phyloP scores from a whole-genome alignment of 768 basidiomycete genomes.

The Coprinopsis marcescibilis region DNA sequence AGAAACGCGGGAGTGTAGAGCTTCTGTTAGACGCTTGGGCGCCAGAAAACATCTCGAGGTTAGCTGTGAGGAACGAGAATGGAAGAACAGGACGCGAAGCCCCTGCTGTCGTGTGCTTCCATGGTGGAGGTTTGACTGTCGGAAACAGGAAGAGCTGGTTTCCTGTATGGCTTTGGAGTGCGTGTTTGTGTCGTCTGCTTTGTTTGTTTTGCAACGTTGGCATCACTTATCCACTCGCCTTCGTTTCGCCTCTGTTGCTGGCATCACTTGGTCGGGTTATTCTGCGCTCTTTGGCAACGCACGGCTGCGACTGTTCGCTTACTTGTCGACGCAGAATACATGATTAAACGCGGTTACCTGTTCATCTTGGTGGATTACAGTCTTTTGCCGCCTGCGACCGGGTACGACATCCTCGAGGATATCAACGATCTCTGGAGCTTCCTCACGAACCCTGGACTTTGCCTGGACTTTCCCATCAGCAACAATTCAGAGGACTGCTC shows the following conservation, averaged over 20 bases:
- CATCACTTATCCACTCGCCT: too few species aligned
- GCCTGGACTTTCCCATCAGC: slow-evolving; percentile 6
- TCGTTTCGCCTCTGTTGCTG: too few species aligned
- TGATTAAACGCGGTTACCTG: slow-evolving; percentile 39
- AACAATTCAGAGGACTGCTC: neutral
- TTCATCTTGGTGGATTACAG: slow-evolving; percentile 64
- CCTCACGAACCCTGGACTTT: slow-evolving; percentile 21
- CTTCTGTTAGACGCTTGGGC: neutral
- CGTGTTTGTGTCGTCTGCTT: slow-evolving; percentile 12
- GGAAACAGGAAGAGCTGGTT: slow-evolving; percentile 59
- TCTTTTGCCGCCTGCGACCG: slow-evolving; percentile 48
- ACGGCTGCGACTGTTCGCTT: too few species aligned
- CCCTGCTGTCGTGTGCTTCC: slow-evolving; percentile 39
- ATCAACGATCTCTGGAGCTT: slow-evolving; percentile 51
- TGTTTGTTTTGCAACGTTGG: too few species aligned
- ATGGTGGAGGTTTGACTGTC: slow-evolving; percentile 55
- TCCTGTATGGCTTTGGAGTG: slow-evolving; percentile 59
- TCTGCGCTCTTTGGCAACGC: too few species aligned
- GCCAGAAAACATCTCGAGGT: neutral
- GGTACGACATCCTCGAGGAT: slow-evolving; percentile 53
- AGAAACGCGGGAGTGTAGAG: neutral
- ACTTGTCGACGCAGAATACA: slow-evolving; percentile 45
- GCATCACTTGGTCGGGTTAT: too few species aligned
- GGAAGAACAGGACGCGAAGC: slow-evolving; percentile 11
- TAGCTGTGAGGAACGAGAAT: too few species aligned